A percentile compares a stretch with the other conserved stretches of the same genome.
Evolutionary conservation across 2,329 filamentous ascomycete genomes (phyloP).

Genomic region (Penicillium olsonii): DNA sequence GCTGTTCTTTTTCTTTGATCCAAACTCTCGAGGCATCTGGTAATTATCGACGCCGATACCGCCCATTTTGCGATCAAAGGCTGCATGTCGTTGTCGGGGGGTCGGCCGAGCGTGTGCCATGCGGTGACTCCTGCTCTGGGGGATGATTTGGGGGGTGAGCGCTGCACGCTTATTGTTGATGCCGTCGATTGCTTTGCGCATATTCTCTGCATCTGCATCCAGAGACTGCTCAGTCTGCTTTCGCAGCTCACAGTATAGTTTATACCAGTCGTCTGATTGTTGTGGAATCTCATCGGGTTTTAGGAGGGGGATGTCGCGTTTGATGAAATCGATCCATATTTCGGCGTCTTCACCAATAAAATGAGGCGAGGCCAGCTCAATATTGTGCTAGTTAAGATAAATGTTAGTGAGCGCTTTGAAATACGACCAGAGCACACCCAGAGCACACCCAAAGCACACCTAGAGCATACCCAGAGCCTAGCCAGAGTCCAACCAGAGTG

Average conservation of each 20-base stretch:
- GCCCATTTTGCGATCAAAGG: conserved; percentile 35
- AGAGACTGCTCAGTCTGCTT: conserved; percentile 60
- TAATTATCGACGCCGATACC: conserved; percentile 27
- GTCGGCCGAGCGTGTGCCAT: conserved; percentile 35
- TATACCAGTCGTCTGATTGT: conserved; percentile 72
- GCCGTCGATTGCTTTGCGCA: conserved; percentile 60
- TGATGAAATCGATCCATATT: conserved; percentile 78
- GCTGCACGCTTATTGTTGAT: conserved; percentile 60
- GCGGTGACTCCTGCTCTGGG: conserved; percentile 20
- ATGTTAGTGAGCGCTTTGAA: too few species aligned
- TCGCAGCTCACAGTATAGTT: conserved; percentile 72
- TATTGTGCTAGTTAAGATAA: conserved; percentile 43
- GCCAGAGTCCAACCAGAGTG: too few species aligned
- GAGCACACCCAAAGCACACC: too few species aligned
- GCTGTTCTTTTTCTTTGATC: conserved; percentile 33
- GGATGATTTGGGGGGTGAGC: conserved; percentile 60
- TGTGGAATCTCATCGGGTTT: conserved; percentile 66
- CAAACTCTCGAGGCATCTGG: conserved; percentile 23
- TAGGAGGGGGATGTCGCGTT: conserved; percentile 71
- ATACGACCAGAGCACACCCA: too few species aligned
- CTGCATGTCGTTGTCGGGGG: conserved; percentile 32
- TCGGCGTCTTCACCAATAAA: conserved; percentile 69
- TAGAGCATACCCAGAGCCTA: too few species aligned
- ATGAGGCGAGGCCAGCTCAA: conserved; percentile 77
- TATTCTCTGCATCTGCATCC: conserved; percentile 57